phyloP scores from a whole-genome alignment of 2,329 filamentous ascomycete species.

The Trichoderma sp. region DNA sequence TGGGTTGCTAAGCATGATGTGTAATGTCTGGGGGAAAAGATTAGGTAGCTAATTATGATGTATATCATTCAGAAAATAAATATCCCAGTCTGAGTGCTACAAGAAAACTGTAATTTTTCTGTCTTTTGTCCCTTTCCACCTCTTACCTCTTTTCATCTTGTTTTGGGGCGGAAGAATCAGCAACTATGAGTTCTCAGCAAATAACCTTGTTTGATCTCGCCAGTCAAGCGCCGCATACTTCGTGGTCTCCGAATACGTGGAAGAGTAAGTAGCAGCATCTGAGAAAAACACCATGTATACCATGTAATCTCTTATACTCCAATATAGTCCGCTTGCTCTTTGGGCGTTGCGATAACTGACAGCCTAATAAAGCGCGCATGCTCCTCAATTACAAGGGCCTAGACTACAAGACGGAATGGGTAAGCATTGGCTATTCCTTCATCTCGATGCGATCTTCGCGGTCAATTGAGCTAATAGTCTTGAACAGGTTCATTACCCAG shows the following conservation, averaged over 20 bases:
- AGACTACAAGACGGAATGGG: slow-evolving; percentile 70
- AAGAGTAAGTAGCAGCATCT: slow-evolving; percentile 45
- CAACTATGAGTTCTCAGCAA: slow-evolving; percentile 40
- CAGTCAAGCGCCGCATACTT: slow-evolving; percentile 50
- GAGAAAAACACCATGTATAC: not conserved
- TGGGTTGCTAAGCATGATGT: not conserved
- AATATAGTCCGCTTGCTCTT: too few species aligned
- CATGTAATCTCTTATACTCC: too few species aligned
- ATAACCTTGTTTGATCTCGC: slow-evolving; percentile 67
- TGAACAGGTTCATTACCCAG: slow-evolving; percentile 63
- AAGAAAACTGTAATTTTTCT: not conserved
- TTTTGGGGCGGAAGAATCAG: not conserved
- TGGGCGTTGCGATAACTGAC: not conserved
- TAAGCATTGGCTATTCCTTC: slow-evolving; percentile 30
- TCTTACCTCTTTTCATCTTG: not conserved
- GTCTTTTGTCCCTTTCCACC: too few species aligned
- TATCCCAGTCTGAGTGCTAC: not conserved
- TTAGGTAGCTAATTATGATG: not conserved
- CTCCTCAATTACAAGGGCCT: slow-evolving; percentile 69
- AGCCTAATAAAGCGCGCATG: slow-evolving; percentile 57
- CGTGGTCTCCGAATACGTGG: slow-evolving; percentile 73
- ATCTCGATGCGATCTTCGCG: not conserved
- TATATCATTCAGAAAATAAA: not conserved
- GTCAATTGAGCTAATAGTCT: not conserved
- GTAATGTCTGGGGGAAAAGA: not conserved